phyloP scores from a whole-genome alignment of 495 filamentous ascomycete genomes.

The Sphaerosporella brunnea region DNA sequence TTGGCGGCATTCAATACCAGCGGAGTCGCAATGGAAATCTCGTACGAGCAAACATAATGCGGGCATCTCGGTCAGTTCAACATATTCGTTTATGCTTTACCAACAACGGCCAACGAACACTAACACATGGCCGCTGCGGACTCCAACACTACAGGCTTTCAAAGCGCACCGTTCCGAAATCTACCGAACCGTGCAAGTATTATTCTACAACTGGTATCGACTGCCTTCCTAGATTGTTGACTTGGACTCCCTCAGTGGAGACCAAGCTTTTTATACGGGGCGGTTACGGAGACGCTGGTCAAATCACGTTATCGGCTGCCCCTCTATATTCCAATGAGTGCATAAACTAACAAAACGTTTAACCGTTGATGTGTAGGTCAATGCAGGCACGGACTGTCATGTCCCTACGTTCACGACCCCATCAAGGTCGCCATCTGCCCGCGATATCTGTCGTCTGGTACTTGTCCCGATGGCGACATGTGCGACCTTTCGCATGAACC shows the following conservation, averaged over 20 bases:
- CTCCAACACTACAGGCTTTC: background rate
- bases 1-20: slow-evolving; percentile 73
- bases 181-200: slow-evolving; percentile 64
- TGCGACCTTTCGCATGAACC: slow-evolving; percentile 92
- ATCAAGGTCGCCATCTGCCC: slow-evolving; percentile 84
- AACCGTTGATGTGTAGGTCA: slow-evolving; percentile 16
- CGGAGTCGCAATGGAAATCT: slow-evolving; percentile 86
- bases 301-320: background rate
- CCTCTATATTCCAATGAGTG: slow-evolving; percentile 2
- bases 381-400: slow-evolving; percentile 32
- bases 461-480: slow-evolving; percentile 57
- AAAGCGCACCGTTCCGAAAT: too few species aligned
- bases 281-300: background rate
- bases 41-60: slow-evolving; percentile 53
- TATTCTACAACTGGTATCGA: slow-evolving; percentile 84
- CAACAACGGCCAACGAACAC: background rate
- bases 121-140: background rate
- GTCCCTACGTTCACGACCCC: slow-evolving; percentile 70
- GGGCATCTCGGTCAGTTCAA: slow-evolving; percentile 44
- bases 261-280: too few species aligned
- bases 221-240: slow-evolving; percentile 22
- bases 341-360: slow-evolving; percentile 21
- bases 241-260: slow-evolving; percentile 1
- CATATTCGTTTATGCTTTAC: background rate
- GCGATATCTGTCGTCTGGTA: slow-evolving; percentile 60